phyloP scores from a whole-genome alignment of 2,329 filamentous ascomycete genomes.

The Penicillium olsonii region DNA sequence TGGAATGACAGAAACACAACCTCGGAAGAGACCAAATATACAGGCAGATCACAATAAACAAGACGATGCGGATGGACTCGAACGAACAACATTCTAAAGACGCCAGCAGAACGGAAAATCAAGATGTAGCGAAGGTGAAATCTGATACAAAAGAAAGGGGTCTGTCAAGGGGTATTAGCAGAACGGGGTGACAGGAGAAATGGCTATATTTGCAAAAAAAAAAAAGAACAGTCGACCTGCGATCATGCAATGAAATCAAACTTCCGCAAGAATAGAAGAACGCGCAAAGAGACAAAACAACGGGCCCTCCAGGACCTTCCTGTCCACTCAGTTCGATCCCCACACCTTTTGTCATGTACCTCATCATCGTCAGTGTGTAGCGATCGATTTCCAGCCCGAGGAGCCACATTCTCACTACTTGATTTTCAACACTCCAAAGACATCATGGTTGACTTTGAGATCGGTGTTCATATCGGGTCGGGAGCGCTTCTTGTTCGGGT shows the following conservation, averaged over 20 bases:
- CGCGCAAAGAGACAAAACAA: constrained; percentile 9
- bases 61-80: background rate
- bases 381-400: constrained; percentile 10
- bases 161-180: constrained; percentile 26
- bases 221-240: constrained; percentile 30
- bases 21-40: background rate
- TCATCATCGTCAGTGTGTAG: constrained; percentile 17
- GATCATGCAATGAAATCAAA: constrained; percentile 25
- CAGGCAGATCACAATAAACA: background rate
- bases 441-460: constrained; percentile 30
- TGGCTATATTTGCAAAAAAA: constrained; percentile 21
- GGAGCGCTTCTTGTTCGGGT: constrained; percentile 38
- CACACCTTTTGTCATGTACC: constrained; percentile 14
- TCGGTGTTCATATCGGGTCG: constrained; percentile 27
- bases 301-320: constrained; percentile 8
- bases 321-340: background rate
- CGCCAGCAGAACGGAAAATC: background rate
- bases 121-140: background rate
- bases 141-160: constrained; percentile 9
- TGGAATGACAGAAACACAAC: too few relatives aligned
- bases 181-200: constrained; percentile 16
- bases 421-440: constrained; percentile 45
- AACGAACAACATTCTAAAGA: background rate
- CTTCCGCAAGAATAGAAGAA: background rate
- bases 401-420: constrained; percentile 8